Percentiles rank a stretch among this genome's conserved stretches.
Conservation (phyloP, 352 stramenopile genomes). For the Pythium biforme region DNA sequence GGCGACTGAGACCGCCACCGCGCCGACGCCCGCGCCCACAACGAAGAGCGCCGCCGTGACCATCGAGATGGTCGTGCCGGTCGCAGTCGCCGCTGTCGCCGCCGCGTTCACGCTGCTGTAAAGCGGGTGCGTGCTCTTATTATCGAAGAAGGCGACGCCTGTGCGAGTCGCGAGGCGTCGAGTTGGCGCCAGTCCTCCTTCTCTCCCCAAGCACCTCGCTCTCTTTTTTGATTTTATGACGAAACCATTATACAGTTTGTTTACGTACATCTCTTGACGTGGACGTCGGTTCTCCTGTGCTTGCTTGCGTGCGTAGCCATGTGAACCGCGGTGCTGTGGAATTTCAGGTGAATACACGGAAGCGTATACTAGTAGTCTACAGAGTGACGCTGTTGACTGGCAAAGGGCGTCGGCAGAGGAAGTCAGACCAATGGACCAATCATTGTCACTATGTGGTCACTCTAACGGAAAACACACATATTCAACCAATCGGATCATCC, state of each 20-base stretch:
- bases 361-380: too few species aligned
- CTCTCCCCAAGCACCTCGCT: too few species aligned
- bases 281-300: too few species aligned
- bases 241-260: conserved; percentile 8
- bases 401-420: neutral
- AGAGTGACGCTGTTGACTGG: too few species aligned
- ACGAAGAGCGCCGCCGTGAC: conserved; percentile 9
- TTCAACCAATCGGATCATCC: conserved; percentile 6
- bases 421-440: conserved; percentile 4
- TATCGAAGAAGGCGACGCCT: too few species aligned
- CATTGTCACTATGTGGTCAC: conserved; percentile 3
- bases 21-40: conserved; percentile 2
- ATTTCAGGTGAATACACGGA: too few species aligned
- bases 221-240: too few species aligned
- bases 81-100: conserved; percentile 3
- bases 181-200: too few species aligned
- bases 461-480: neutral
- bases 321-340: too few species aligned
- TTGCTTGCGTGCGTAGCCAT: too few species aligned
- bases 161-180: too few species aligned
- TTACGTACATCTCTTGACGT: neutral
- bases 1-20: neutral
- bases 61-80: conserved; percentile 15
- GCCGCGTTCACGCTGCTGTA: conserved; percentile 22
- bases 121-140: neutral